phyloP scores from a whole-genome alignment of 1,284 basidiomycete species.

The Erythrobasidium hasegawianum region DNA sequence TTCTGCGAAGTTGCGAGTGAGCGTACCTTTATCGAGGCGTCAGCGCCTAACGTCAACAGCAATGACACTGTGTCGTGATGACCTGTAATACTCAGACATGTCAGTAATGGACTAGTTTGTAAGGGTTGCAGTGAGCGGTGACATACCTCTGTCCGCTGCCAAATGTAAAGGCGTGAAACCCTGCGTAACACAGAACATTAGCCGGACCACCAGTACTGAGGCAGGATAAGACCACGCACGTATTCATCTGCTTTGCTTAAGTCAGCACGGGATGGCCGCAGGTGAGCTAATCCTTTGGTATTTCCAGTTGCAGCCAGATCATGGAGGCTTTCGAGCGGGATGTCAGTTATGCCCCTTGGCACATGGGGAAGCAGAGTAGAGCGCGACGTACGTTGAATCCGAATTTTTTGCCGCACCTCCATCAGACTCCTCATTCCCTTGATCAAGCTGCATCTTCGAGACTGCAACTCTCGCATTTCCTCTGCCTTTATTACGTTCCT shows the following conservation, averaged over 20 bases:
- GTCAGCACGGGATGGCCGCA: background rate
- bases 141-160: conserved; percentile 23
- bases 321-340: too few species aligned
- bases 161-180: conserved; percentile 30
- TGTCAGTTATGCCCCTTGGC: too few species aligned
- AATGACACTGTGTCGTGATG: conserved; percentile 4
- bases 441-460: background rate
- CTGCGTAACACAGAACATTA: too few species aligned
- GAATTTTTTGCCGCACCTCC: background rate
- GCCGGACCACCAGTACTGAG: too few species aligned
- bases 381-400: too few species aligned
- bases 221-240: too few species aligned
- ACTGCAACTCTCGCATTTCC: background rate
- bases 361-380: too few species aligned
- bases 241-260: conserved; percentile 11
- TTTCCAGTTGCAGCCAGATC: conserved; percentile 18
- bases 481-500: background rate
- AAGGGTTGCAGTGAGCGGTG: too few species aligned
- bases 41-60: conserved; percentile 8
- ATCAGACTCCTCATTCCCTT: background rate
- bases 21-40: conserved; percentile 8
- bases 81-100: too few species aligned
- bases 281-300: background rate
- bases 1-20: too few species aligned
- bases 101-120: too few species aligned